Conservation (phyloP, 2,329 filamentous ascomycete genomes). For the Leptographium wingfieldii region DNA sequence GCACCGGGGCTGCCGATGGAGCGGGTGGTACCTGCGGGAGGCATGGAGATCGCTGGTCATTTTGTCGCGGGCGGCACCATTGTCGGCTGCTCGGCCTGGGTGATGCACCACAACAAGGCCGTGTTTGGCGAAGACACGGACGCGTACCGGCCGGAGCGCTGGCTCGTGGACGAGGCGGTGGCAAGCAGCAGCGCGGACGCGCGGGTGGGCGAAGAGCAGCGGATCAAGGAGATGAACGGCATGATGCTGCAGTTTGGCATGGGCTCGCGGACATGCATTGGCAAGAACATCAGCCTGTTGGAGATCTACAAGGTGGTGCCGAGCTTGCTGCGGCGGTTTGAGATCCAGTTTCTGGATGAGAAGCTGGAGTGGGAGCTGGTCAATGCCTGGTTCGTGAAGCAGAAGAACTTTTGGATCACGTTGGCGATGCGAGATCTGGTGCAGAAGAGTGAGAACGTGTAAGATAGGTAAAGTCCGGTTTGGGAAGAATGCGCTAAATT, state of each 20-base stretch:
- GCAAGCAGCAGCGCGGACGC: slow-evolving; percentile 10
- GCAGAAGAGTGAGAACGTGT: slow-evolving; percentile 1
- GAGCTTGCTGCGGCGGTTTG: slow-evolving; percentile 49
- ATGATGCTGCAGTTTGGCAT: slow-evolving; percentile 65
- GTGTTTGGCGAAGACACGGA: slow-evolving; percentile 59
- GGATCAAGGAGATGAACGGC: slow-evolving; percentile 53
- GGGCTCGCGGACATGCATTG: slow-evolving; percentile 57
- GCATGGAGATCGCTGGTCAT: slow-evolving; percentile 48
- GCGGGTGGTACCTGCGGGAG: slow-evolving; percentile 54
- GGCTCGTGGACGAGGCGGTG: slow-evolving; percentile 33
- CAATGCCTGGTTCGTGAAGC: slow-evolving; percentile 53
- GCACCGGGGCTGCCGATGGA: slow-evolving; percentile 62
- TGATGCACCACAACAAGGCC: slow-evolving; percentile 54
- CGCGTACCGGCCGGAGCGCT: slow-evolving; percentile 55
- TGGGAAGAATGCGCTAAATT: too few relatives aligned
- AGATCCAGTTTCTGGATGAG: slow-evolving; percentile 44
- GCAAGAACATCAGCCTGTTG: slow-evolving; percentile 51
- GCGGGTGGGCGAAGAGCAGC: slow-evolving; percentile 30
- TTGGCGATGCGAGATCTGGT: slow-evolving; percentile 33
- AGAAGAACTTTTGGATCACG: slow-evolving; percentile 38
- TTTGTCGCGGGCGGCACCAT: slow-evolving; percentile 57
- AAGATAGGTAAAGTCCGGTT: too few relatives aligned
- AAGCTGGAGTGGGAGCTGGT: slow-evolving; percentile 43
- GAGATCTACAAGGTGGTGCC: slow-evolving; percentile 54
- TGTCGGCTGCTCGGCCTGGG: slow-evolving; percentile 64